Conservation (phyloP, 176 grass and related monocot genomes). For the Rhynchospora tenuis region DNA sequence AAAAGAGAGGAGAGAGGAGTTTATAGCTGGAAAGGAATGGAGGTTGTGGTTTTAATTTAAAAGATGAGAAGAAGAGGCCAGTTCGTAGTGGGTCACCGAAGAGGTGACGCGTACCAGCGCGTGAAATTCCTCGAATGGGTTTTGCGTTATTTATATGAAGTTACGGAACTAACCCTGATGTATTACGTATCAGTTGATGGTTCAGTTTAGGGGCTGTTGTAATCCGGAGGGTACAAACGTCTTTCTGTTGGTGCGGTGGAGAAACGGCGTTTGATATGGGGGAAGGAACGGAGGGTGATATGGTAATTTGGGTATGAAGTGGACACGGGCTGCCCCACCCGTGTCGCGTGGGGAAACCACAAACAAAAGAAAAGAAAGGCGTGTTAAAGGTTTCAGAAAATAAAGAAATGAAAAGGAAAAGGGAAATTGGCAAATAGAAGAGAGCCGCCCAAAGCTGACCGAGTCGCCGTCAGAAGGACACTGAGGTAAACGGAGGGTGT, state of each 20-base stretch:
- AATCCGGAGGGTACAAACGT: neutral
- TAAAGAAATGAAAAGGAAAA: neutral
- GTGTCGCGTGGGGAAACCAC: constrained; percentile 8
- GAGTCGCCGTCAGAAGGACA: neutral
- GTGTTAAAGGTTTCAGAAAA: neutral
- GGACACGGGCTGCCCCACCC: constrained; percentile 4
- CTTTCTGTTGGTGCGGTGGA: neutral
- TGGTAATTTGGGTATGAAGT: neutral
- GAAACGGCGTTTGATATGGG: neutral
- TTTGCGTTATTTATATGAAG: constrained; percentile 1
- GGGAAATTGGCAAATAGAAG: neutral
- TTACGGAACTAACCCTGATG: constrained; percentile 18
- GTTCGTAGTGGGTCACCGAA: constrained; percentile 37
- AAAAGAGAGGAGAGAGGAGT: neutral
- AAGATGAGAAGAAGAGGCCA: neutral
- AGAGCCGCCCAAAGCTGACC: constrained; percentile 63
- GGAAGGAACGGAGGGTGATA: neutral
- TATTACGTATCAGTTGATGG: neutral
- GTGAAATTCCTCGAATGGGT: constrained; percentile 27
- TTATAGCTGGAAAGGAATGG: constrained; percentile 30
- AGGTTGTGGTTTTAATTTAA: constrained; percentile 27
- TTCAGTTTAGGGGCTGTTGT: neutral
- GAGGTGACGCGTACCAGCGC: constrained; percentile 29
- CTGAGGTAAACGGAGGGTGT: neutral
- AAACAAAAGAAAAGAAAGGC: neutral